Conservation (phyloP, 108 stramenopile genomes). For the Epithemia pelagica region DNA sequence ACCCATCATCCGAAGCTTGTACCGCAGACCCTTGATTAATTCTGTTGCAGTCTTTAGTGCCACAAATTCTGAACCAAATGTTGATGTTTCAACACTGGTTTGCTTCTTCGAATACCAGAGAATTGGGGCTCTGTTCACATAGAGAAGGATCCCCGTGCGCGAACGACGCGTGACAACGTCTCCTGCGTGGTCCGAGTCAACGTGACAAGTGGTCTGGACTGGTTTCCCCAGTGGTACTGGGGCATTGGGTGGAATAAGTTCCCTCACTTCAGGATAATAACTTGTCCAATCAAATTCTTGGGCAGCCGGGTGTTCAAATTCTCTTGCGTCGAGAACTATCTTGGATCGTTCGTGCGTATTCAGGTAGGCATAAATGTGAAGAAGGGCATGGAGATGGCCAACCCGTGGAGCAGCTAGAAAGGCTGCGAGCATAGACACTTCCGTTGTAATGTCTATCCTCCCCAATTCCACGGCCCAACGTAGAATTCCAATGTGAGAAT, state of each 20-base stretch:
- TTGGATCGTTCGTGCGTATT: slow-evolving; percentile 12
- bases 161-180: slow-evolving; percentile 37
- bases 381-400: slow-evolving; percentile 34
- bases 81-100: slow-evolving; percentile 42
- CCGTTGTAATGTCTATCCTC: slow-evolving; percentile 30
- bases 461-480: slow-evolving; percentile 49
- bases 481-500: slow-evolving; percentile 31
- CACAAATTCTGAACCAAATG: slow-evolving; percentile 46
- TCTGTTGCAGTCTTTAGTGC: slow-evolving; percentile 34
- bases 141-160: slow-evolving; percentile 46
- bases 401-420: slow-evolving; percentile 26
- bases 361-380: slow-evolving; percentile 28
- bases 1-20: slow-evolving; percentile 60
- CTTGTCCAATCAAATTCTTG: slow-evolving; percentile 15
- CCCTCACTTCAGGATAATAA: slow-evolving; percentile 20
- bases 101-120: slow-evolving; percentile 44
- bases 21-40: slow-evolving; percentile 35
- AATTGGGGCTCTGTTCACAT: slow-evolving; percentile 44
- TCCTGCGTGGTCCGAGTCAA: slow-evolving; percentile 55
- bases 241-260: slow-evolving; percentile 22
- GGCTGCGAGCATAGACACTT: slow-evolving; percentile 37
- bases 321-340: slow-evolving; percentile 30
- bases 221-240: slow-evolving; percentile 26
- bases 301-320: neutral
- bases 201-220: slow-evolving; percentile 22